Base-by-base conservation (phyloP, 1,284 basidiomycete species). In the Inonotus hispidus region DNA sequence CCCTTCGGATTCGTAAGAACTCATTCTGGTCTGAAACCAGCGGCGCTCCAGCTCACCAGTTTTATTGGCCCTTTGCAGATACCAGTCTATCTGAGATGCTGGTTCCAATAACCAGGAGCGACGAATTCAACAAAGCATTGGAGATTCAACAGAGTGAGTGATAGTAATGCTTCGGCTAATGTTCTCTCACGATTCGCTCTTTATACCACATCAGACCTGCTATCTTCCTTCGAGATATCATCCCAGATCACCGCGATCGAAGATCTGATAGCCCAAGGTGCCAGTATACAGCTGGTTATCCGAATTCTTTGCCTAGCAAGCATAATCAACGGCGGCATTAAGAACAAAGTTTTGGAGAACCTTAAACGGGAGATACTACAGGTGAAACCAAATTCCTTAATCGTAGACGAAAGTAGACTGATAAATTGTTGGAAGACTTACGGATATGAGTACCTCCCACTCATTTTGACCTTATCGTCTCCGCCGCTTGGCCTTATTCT, bases 111-210 rank as follows among this genome's bases (percentile, higher is more conserved):
- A 98, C 95, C 1, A 81, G 85, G 59, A 90, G 88, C n/a, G 92
- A 96, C 43, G 78, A 88, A 58, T 99, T 99, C 77, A 94, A 94
- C 73, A 90, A 87, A 69, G 89, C 88, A 21, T 79, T 99, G 10
- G 96, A 99, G 76, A 91, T 97, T 19, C 96, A 99, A 71, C 97
- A 99, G 73, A 98, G 93, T 93, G 68, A 66, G 84, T 70, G 11
- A 35, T 7, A 41, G 16, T 13, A 45, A n/a, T 46, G 23, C 19
- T 11, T 43, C 19, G 63, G 38, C 59, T 8, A 27, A 13, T 50
- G n/a, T 29, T 43, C 6, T 19, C 23, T 59, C 41, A 56, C 46
- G 23, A 60, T 21, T n/a, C 41, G 7, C n/a, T 43, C 16, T 16
- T 21, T 43, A 21, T 60, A 29, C 11, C 29, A 57, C 13, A 52